Conservation (phyloP, 345 rosid genomes). For the Gossypium thurberi region DNA sequence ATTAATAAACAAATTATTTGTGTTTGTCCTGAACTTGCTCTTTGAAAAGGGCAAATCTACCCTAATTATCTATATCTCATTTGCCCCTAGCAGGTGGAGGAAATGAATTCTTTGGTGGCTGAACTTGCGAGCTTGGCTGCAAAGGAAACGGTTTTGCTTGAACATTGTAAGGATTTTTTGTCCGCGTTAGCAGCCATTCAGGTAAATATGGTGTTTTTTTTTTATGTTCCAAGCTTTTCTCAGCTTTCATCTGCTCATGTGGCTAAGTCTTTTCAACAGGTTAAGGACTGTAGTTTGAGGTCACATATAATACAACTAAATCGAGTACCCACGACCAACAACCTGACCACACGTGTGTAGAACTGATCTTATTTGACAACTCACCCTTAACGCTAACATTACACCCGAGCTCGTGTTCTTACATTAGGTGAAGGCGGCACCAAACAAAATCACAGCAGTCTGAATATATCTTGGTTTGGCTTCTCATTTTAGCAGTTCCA, state of each 20-base stretch:
- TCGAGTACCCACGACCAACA: constrained; percentile 38
- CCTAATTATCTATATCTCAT: not conserved
- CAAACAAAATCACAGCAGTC: constrained; percentile 28
- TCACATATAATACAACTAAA: constrained; percentile 74
- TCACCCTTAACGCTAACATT: constrained; percentile 48
- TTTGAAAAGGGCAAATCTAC: not conserved
- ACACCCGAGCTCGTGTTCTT: constrained; percentile 31
- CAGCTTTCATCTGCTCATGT: constrained; percentile 8
- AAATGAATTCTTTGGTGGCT: constrained; percentile 47
- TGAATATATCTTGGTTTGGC: constrained; percentile 28
- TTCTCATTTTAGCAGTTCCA: constrained; percentile 22
- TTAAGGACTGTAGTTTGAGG: constrained; percentile 78
- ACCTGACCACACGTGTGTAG: constrained; percentile 66
- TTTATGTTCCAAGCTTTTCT: not conserved
- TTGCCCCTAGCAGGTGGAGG: constrained; percentile 57
- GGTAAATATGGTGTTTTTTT: constrained; percentile 34
- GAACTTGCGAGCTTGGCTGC: constrained; percentile 60
- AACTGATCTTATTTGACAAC: constrained; percentile 62
- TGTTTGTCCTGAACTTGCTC: not conserved
- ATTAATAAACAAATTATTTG: not conserved
- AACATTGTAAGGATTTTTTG: constrained; percentile 61
- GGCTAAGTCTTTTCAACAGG: constrained; percentile 34
- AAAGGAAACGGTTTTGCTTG: constrained; percentile 63
- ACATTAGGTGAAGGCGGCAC: constrained; percentile 29
- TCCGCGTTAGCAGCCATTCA: constrained; percentile 64